phyloP scores from a whole-genome alignment of 1,284 basidiomycete genomes.

The Marasmius fiardii region DNA sequence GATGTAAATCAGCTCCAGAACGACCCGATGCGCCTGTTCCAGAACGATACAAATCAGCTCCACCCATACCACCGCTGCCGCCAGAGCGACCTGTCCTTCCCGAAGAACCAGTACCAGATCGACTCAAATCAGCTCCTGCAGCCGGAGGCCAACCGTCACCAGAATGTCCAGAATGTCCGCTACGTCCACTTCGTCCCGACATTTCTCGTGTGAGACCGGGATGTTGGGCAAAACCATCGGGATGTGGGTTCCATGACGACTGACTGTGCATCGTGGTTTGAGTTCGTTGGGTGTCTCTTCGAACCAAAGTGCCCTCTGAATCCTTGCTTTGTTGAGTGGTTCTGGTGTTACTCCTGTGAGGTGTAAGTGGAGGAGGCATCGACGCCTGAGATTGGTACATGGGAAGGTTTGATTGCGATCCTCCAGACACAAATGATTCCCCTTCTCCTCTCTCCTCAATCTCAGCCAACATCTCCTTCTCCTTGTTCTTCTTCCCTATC shows the following conservation, averaged over 20 bases:
- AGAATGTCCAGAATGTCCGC: slow-evolving; percentile 10
- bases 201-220: slow-evolving; percentile 14
- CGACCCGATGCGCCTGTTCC: not conserved
- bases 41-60: not conserved
- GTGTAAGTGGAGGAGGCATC: slow-evolving; percentile 30
- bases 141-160: slow-evolving; percentile 37
- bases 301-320: slow-evolving; percentile 23
- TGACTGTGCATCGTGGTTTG: slow-evolving; percentile 14
- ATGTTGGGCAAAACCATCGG: slow-evolving; percentile 18
- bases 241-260: slow-evolving; percentile 14
- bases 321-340: slow-evolving; percentile 29
- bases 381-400: slow-evolving; percentile 32
- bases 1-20: not conserved
- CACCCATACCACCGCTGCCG: not conserved
- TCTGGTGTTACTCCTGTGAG: slow-evolving; percentile 36
- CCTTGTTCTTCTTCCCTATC: slow-evolving; percentile 55
- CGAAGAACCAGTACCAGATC: slow-evolving; percentile 56
- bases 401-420: slow-evolving; percentile 33
- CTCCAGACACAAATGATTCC: slow-evolving; percentile 20
- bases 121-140: slow-evolving; percentile 57
- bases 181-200: slow-evolving; percentile 13
- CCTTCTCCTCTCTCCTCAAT: slow-evolving; percentile 13
- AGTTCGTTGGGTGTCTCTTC: slow-evolving; percentile 20
- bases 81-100: not conserved
- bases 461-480: slow-evolving; percentile 33